Base-by-base conservation (phyloP, 2,329 filamentous ascomycete species). In the Fusarium coffeatum region DNA sequence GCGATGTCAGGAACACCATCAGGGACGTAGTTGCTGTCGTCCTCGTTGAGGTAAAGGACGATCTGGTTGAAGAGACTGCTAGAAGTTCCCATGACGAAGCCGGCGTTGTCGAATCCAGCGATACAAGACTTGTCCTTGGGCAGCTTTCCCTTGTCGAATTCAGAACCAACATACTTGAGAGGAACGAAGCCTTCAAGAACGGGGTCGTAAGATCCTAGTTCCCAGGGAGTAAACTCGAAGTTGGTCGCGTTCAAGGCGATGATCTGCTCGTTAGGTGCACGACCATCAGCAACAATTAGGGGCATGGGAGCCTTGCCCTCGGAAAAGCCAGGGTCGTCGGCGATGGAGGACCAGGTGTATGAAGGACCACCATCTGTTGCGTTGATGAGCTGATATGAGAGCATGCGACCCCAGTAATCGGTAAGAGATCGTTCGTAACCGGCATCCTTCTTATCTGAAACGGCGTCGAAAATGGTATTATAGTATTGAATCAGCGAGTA, bases 311-410 rank as follows among this genome's bases (percentile, higher is more conserved):
- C 74, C 40, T 80, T 77, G 48, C 78, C 85, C 32, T 78, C 72
- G 22, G 75, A 74, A 72, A 87, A 86, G 62, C 78, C 73, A 47
- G 79, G 77, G 55, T 86, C 77, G 45, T 82, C 72, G 80, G 78
- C 82, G 72, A 84, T 83, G 6, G 93, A 96, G 5, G 93, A 97
- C 82, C 90, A 97, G 6, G 94, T 97, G 75, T 91, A 94, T 16
- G 83, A 85, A 16, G 91, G 88, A 1, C 93, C 94, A 41, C 94
- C 94, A 65, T 92, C 81, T 2, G 85, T 86, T 8, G 88, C 91
- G 76, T 95, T 92, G 77, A 97, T 87, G 49, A 97, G 86, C 81
- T 97, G 94, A 80, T 92, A 97, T 2, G 90, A 90, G n/a, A 97
- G 85, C 48, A 92, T 92, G 61, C 94, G 91, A 28, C 92, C 93